These are phyloP conservation scores for Streptanthus diversifolius DNA, from an alignment of 345 rosid species.

Conservation along the genomic window DNA sequence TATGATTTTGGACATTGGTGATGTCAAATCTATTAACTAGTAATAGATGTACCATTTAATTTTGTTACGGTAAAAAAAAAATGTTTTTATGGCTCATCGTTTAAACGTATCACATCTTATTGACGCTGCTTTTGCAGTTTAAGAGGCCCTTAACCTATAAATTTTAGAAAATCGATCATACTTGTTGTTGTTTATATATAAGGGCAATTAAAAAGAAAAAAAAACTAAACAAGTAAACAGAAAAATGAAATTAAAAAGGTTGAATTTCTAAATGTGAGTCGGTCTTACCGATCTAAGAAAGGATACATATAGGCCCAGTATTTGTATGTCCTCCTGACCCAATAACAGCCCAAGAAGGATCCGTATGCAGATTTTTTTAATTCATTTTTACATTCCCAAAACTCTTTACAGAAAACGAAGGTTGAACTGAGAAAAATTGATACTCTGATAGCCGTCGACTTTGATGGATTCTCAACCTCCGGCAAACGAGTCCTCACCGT, in stretches of 20 bases:
- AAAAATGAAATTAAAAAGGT: no score
- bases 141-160: no score
- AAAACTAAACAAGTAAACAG: no score
- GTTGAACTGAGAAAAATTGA: neutral
- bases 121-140: no score
- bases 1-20: neutral
- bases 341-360: constrained; percentile 7
- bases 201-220: no score
- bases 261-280: no score
- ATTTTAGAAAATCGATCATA: no score
- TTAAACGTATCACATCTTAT: no score
- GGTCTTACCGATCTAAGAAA: no score
- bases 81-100: no score
- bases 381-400: neutral
- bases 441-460: neutral
- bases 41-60: neutral
- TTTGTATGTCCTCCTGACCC: neutral
- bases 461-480: constrained; percentile 39
- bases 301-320: neutral
- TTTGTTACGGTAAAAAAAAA: no score
- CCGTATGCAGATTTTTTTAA: neutral
- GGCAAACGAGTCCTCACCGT: constrained; percentile 26
- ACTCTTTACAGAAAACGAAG: neutral
- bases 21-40: neutral
- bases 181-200: no score